Evolutionary conservation across 164 flowering plant species (phyloP).

Genomic region (Berberis thunbergii): DNA sequence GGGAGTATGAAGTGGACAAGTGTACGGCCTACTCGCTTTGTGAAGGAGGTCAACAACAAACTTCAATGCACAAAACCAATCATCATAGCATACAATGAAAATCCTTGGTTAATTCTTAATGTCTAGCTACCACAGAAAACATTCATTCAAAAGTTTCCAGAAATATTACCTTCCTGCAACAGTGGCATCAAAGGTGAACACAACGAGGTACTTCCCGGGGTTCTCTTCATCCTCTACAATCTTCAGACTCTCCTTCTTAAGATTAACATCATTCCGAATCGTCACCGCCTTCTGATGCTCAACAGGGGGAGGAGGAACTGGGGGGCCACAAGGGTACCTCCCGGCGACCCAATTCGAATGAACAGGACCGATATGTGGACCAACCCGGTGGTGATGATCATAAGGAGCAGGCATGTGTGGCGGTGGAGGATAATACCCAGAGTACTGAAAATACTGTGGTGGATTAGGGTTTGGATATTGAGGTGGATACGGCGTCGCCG

Average conservation of each 20-base stretch:
- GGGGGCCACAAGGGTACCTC: constrained; percentile 50
- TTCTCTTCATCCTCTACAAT: constrained; percentile 70
- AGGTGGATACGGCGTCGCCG: constrained; percentile 71
- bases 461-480: constrained; percentile 53
- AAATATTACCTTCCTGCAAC: constrained; percentile 70
- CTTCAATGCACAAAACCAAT: too few relatives aligned
- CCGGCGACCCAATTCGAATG: constrained; percentile 44
- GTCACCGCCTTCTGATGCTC: constrained; percentile 97
- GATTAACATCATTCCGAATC: constrained; percentile 78
- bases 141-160: not conserved
- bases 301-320: constrained; percentile 44
- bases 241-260: constrained; percentile 81
- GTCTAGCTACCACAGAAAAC: not conserved
- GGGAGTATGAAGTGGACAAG: too few relatives aligned
- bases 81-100: not conserved
- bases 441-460: constrained; percentile 52
- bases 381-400: constrained; percentile 52
- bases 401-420: constrained; percentile 50
- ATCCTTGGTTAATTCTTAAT: not conserved
- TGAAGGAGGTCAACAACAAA: too few relatives aligned
- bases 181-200: constrained; percentile 89
- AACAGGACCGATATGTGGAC: constrained; percentile 17
- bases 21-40: too few relatives aligned
- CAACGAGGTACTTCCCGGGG: constrained; percentile 63
- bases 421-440: constrained; percentile 50